phyloP scores from a whole-genome alignment of 305 asterid genomes.

The Fraxinus sp. region DNA sequence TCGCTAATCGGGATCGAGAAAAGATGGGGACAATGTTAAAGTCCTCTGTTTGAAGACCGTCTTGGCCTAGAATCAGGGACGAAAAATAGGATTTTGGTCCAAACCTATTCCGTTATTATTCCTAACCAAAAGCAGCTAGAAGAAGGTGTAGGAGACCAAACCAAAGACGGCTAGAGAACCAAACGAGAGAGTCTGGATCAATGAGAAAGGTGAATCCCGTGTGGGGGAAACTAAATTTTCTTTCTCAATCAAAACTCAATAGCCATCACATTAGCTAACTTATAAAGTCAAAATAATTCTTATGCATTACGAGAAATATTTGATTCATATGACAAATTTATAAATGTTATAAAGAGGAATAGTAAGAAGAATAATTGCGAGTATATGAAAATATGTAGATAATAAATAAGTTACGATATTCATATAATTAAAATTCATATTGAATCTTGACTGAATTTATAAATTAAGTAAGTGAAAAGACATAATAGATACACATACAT shows the following conservation, averaged over 20 bases:
- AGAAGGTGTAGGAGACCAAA: not conserved
- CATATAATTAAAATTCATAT: too few relatives aligned
- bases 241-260: not conserved
- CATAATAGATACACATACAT: not conserved
- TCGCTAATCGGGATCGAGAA: not conserved
- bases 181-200: not conserved
- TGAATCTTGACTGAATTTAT: not conserved
- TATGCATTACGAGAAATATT: not conserved
- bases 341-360: not conserved
- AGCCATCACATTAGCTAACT: slow-evolving; percentile 12
- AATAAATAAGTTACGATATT: too few relatives aligned
- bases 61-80: not conserved
- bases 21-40: not conserved
- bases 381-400: not conserved
- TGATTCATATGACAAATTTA: not conserved
- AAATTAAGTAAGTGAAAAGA: not conserved
- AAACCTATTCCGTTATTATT: too few relatives aligned
- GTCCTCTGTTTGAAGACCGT: not conserved
- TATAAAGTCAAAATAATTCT: slow-evolving; percentile 24
- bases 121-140: not conserved
- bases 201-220: not conserved
- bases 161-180: not conserved
- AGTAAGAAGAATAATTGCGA: not conserved
- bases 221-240: not conserved
- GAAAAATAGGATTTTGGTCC: not conserved